Percentiles rank a stretch among this genome's conserved stretches.
Evolutionary conservation across 192 early-diverging fungal genomes (phyloP).

Genomic region (Backusella australiensis): DNA sequence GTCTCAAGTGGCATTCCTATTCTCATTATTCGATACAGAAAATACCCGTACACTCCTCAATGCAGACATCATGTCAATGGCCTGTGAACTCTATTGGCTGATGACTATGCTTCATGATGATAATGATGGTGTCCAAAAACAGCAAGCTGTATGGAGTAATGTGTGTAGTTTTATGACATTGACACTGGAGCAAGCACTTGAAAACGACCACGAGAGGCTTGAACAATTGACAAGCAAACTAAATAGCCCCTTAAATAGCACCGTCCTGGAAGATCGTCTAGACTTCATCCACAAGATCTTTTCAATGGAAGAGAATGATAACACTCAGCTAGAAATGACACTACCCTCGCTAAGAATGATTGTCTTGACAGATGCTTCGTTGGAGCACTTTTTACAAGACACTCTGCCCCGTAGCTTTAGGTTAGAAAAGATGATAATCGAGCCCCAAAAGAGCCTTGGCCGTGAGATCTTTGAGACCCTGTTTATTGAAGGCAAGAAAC

Average conservation of each 20-base stretch:
- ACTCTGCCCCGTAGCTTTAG: slow-evolving; percentile 60
- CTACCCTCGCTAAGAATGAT: slow-evolving; percentile 57
- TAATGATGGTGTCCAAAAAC: neutral
- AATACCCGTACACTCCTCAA: slow-evolving; percentile 62
- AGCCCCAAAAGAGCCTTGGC: slow-evolving; percentile 49
- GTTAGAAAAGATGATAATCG: slow-evolving; percentile 49
- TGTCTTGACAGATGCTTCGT: slow-evolving; percentile 73
- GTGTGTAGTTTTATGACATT: neutral
- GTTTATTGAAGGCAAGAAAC: slow-evolving; percentile 26
- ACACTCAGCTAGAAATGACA: neutral
- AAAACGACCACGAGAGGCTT: neutral
- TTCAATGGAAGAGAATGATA: neutral
- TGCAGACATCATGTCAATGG: slow-evolving; percentile 80
- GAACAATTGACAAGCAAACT: neutral
- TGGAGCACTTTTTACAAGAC: slow-evolving; percentile 78
- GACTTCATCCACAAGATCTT: neutral
- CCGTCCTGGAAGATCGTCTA: neutral
- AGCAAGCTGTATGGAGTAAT: neutral
- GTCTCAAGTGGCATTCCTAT: slow-evolving; percentile 77
- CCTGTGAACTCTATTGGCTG: slow-evolving; percentile 82
- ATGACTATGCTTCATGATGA: slow-evolving; percentile 21
- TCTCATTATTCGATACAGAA: slow-evolving; percentile 75
- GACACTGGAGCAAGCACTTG: neutral
- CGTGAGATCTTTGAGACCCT: slow-evolving; percentile 55
- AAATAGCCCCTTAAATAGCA: neutral